These are phyloP conservation scores for Xylariaceae sp. DNA, from an alignment of 2,329 filamentous ascomycete species.

Conservation along the genomic window DNA sequence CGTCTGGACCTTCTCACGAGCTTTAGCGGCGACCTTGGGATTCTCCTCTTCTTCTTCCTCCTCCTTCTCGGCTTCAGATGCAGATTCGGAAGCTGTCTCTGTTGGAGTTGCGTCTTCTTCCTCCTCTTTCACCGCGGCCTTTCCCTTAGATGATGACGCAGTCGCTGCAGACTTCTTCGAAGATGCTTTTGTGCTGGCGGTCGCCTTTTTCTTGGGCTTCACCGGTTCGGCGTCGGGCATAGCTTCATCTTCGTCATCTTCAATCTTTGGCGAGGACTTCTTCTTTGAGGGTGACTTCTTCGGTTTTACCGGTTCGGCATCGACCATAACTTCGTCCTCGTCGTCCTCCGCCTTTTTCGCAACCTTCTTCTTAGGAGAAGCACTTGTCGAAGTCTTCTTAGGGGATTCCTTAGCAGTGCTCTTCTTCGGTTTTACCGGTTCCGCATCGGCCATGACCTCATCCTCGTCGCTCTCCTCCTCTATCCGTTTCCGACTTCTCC, in stretches of 20 bases:
- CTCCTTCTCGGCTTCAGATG: constrained; percentile 46
- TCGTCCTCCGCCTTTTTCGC: constrained; percentile 26
- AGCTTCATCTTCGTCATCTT: constrained; percentile 43
- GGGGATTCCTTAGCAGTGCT: constrained; percentile 26
- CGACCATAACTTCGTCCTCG: constrained; percentile 38
- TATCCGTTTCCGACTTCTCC: constrained; percentile 43
- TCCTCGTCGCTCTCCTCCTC: constrained; percentile 50
- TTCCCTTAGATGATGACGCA: constrained; percentile 24
- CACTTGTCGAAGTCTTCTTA: constrained; percentile 28
- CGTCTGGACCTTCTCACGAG: constrained; percentile 73
- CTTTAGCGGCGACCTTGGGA: constrained; percentile 66
- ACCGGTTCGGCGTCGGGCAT: constrained; percentile 32
- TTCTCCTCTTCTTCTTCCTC: constrained; percentile 51
- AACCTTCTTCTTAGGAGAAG: constrained; percentile 24
- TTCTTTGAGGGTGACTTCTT: constrained; percentile 33
- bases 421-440: constrained; percentile 29
- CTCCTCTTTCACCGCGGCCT: constrained; percentile 20
- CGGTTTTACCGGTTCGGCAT: constrained; percentile 28
- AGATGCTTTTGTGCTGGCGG: constrained; percentile 26
- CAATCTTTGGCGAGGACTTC: constrained; percentile 43
- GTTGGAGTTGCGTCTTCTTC: constrained; percentile 38
- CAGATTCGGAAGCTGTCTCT: constrained; percentile 40
- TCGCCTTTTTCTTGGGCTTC: constrained; percentile 29
- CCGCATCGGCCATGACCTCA: constrained; percentile 34
- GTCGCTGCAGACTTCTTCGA: constrained; percentile 10